Base-by-base conservation (phyloP, 805 yeast genomes). In the Candida schatavii region DNA sequence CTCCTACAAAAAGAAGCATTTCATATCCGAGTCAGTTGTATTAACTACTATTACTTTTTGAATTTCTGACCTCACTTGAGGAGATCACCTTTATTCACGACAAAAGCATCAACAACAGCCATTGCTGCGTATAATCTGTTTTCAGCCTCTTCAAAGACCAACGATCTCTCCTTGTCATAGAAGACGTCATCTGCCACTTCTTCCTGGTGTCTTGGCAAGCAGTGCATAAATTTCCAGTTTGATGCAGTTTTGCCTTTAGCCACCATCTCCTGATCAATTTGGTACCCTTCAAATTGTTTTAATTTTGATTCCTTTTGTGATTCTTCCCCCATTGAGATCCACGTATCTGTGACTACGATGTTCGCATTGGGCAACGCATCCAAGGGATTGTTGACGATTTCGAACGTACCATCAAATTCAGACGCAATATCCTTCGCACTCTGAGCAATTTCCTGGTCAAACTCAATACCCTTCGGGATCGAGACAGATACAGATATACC, bases 311-410 rank as follows among this genome's bases (percentile, higher is more conserved):
- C 71, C 48, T 80, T 86, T 60, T 90, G 90, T 3, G 77, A 68
- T 63, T 93, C 99, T 70, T 93, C 90, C 43, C 99, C 99, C 99
- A 93, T 93, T 1, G 98, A 91, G 19, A 93, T 80, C 81, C 96
- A 93, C 3, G 99, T 93, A 56, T 93, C 99, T 13, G 99, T 93
- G 35, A 91, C 98, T 27, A 93, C 63, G 31, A 93, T 74, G 56
- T 91, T 79, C 3, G 98, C 88, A 50, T 74, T 72, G 41, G 74
- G 71, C 39, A 88, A 78, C 1, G 97, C 96, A 20, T 56, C 70
- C n/a, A 67, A 55, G 3, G 98, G 93, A 54, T 87, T 88, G 50
- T 87, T 81, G 3, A 83, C 75, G 6, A 81, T 56, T 50, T 75
- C 80, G 43, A 88, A 72, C 0, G 64, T 54, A 9, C 82, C 72